Conservation (phyloP, 176 grass and related monocot species). For the maize (Zea mays) region Zm-B73-REFERENCE-NAM-5.0 NC_050100.1:19561501-19562000, state of each 20-base stretch:
- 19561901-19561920: conserved; percentile 21
- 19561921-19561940: neutral
- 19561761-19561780: neutral
- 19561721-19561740: neutral
- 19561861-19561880: conserved; percentile 69
- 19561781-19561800: conserved; percentile 40
- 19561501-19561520: neutral
- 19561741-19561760: conserved; percentile 12
- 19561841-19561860: conserved; percentile 59
- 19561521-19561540: too few relatives aligned
- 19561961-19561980: conserved; percentile 28
- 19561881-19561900: conserved; percentile 36
- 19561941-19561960: conserved; percentile 11
- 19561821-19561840: conserved; percentile 36
- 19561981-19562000: conserved; percentile 39
- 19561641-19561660: neutral
- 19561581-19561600: neutral
- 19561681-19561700: neutral
- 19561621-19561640: neutral
- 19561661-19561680: neutral
- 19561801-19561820: conserved; percentile 44
- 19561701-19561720: neutral
- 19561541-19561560: too few relatives aligned
- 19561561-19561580: neutral
- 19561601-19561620: neutral